Evolutionary conservation across 1,284 basidiomycete genomes (phyloP), one percentile per base, ranked within the genome.

Genomic region (Naganishia sp.): DNA sequence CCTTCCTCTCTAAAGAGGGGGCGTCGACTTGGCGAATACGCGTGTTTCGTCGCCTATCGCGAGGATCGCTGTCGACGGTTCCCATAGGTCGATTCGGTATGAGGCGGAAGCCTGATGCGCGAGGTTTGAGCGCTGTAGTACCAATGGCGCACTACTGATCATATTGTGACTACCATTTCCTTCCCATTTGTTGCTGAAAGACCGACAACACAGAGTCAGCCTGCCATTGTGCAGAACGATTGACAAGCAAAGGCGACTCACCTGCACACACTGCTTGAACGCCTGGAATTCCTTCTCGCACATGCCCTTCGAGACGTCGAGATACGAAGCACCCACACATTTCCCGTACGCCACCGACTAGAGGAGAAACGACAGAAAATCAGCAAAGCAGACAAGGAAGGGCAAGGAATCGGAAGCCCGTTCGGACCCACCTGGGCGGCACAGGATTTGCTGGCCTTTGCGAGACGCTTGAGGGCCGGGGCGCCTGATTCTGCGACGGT

Each of bases 261-360:
- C 80, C 72, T 80, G 77, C 4, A 82, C 77, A 71, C 81, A 82
- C 5, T 74, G 74, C 70, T 78, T 79, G 75, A 82, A 82, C n/a
- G 77, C 77, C 49, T 68, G 62, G 60, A 81, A 82, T 70, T 82
- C 81, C 7, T 70, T 69, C 23, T 73, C 73, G 64, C 81, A 82
- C 80, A 81, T 81, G 39, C 75, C 77, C 50, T 76, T 76, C 18
- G 74, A 74, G 6, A 81, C 80, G 23, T 82, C 81, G 46, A 76
- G 71, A 67, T 82, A 82, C 23, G 71, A 70, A 10, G 71, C 71
- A 35, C 80, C 79, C 43, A 82, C 76, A 68, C 81, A 82, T 68
- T 77, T 73, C 43, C 81, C 81, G 69, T 82, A 82, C 6, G 74
- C 77, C 0, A 77, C 49, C 0, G 79, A 79, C 81, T 82, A 39